Conservation (phyloP, 1,284 basidiomycete species). For the Malassezia globosa region DNA sequence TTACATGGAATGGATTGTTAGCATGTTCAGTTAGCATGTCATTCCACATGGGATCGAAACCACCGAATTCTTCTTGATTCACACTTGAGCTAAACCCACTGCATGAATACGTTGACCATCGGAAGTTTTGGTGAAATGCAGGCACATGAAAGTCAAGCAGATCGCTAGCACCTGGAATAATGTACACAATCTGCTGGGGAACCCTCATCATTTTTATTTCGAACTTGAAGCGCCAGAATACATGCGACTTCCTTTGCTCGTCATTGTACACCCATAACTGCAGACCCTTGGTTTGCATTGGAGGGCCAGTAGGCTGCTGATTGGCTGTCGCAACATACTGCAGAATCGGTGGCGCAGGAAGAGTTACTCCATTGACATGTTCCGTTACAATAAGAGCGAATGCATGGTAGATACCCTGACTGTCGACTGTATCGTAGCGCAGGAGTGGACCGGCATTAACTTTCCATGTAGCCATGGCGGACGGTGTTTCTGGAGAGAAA, state of each 20-base stretch:
- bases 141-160: constrained; percentile 66
- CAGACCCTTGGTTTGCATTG: constrained; percentile 52
- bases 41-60: constrained; percentile 63
- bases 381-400: constrained; percentile 49
- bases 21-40: constrained; percentile 74
- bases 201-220: constrained; percentile 62
- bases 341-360: constrained; percentile 52
- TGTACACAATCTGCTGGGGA: constrained; percentile 70
- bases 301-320: constrained; percentile 18
- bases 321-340: constrained; percentile 50
- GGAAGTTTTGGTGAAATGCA: constrained; percentile 69
- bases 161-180: constrained; percentile 41
- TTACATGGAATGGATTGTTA: constrained; percentile 64
- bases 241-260: constrained; percentile 54
- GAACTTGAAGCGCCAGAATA: constrained; percentile 90
- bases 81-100: constrained; percentile 53
- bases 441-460: constrained; percentile 61
- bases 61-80: constrained; percentile 48
- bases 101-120: constrained; percentile 73
- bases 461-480: constrained; percentile 32
- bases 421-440: constrained; percentile 76
- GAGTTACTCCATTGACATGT: constrained; percentile 58
- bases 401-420: constrained; percentile 61
- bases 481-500: too few species aligned
- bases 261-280: constrained; percentile 71